These are phyloP conservation scores for Ramaria rubella DNA, from an alignment of 768 basidiomycete genomes.

Conservation along the genomic window DNA sequence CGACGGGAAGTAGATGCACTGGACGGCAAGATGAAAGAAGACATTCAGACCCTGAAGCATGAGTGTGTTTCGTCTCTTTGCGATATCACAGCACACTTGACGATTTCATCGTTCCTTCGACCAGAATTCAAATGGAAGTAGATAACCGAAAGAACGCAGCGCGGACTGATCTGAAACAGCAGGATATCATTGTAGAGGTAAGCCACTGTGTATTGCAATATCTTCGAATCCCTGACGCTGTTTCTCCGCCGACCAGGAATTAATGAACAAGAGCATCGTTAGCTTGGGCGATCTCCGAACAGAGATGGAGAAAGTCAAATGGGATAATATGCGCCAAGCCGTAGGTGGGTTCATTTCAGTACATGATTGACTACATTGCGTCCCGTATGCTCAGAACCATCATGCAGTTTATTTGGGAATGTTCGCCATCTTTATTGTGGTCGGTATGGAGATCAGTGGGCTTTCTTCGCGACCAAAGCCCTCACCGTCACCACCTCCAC, in stretches of 20 bases:
- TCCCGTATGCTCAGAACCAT: too few species aligned
- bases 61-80: conserved; percentile 62
- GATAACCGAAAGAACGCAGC: conserved; percentile 91
- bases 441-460: conserved; percentile 7
- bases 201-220: conserved; percentile 15
- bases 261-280: conserved; percentile 70
- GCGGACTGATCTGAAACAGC: conserved; percentile 72
- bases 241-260: conserved; percentile 40
- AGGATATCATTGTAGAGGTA: conserved; percentile 82
- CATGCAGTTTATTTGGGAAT: not conserved
- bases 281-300: conserved; percentile 72
- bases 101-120: not conserved
- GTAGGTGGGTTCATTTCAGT: conserved; percentile 47
- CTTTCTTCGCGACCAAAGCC: not conserved
- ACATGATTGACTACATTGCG: not conserved
- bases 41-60: conserved; percentile 80
- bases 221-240: not conserved
- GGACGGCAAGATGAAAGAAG: conserved; percentile 90
- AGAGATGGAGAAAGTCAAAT: conserved; percentile 76
- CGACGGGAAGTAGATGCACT: conserved; percentile 83
- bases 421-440: conserved; percentile 9
- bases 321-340: conserved; percentile 83
- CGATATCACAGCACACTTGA: conserved; percentile 10
- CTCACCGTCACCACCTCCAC: not conserved
- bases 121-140: conserved; percentile 94